Conservation (phyloP, 768 basidiomycete genomes). For the Pulveroboletus ravenelii region DNA sequence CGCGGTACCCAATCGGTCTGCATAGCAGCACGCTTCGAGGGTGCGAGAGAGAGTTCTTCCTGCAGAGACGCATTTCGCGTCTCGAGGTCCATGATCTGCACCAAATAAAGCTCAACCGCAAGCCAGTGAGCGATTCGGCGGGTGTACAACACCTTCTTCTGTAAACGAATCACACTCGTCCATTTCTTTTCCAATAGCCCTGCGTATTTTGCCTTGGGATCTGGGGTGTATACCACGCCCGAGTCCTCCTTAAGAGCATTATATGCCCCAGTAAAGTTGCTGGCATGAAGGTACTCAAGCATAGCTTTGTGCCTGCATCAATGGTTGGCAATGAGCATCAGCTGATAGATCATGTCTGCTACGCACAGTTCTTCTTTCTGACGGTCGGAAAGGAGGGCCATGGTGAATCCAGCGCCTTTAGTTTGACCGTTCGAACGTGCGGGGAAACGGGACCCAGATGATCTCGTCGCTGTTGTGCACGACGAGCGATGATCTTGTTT, state of each 20-base stretch:
- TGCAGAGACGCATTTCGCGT: slow-evolving; percentile 74
- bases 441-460: background rate
- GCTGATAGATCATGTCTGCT: slow-evolving; percentile 1
- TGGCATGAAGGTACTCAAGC: slow-evolving; percentile 70
- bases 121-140: slow-evolving; percentile 4
- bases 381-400: slow-evolving; percentile 43
- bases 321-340: slow-evolving; percentile 11
- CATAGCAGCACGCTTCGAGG: slow-evolving; percentile 49
- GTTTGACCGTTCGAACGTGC: slow-evolving; percentile 1
- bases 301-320: slow-evolving; percentile 68
- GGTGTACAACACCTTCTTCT: slow-evolving; percentile 71
- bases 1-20: slow-evolving; percentile 87
- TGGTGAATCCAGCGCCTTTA: slow-evolving; percentile 15
- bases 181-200: slow-evolving; percentile 96
- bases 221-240: slow-evolving; percentile 64
- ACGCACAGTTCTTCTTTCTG: slow-evolving; percentile 47
- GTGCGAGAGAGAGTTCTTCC: slow-evolving; percentile 57
- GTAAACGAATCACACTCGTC: slow-evolving; percentile 92
- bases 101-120: slow-evolving; percentile 8
- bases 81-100: slow-evolving; percentile 93
- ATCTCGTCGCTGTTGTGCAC: slow-evolving; percentile 10
- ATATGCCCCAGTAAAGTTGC: slow-evolving; percentile 59
- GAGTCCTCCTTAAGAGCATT: slow-evolving; percentile 53
- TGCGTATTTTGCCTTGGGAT: slow-evolving; percentile 81
- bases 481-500: slow-evolving; percentile 25